These are phyloP conservation scores for Bipolaris sorokiniana DNA, from an alignment of 2,329 filamentous ascomycete species.

Conservation along the genomic window DNA sequence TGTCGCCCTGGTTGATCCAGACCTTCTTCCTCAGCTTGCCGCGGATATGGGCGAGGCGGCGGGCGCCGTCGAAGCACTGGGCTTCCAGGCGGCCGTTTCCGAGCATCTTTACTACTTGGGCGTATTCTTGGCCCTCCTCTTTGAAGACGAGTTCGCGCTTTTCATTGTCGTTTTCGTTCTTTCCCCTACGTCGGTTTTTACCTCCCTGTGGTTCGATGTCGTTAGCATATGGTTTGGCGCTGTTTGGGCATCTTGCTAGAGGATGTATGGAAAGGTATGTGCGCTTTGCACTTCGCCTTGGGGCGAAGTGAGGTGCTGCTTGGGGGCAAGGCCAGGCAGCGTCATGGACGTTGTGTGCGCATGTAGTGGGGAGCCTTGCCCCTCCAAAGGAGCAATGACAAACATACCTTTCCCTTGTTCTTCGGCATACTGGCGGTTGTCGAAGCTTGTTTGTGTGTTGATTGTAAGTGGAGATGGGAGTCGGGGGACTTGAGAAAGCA, in stretches of 20 bases:
- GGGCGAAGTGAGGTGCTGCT: background rate
- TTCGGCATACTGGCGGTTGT: slow-evolving; percentile 77
- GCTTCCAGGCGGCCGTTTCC: slow-evolving; percentile 94
- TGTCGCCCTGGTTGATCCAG: slow-evolving; percentile 92
- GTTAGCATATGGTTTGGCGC: slow-evolving; percentile 22
- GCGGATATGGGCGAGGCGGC: slow-evolving; percentile 82
- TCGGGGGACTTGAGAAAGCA: slow-evolving; percentile 5
- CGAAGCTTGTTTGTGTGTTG: slow-evolving; percentile 14
- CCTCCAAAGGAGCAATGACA: slow-evolving; percentile 8
- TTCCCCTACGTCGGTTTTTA: slow-evolving; percentile 97
- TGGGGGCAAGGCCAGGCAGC: slow-evolving; percentile 22
- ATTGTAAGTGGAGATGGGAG: slow-evolving; percentile 8
- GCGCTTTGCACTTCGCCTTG: background rate
- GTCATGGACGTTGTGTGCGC: slow-evolving; percentile 14
- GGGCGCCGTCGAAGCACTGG: slow-evolving; percentile 92
- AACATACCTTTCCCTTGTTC: slow-evolving; percentile 95
- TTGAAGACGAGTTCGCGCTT: slow-evolving; percentile 99
- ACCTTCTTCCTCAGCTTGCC: slow-evolving; percentile 99
- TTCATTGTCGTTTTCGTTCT: slow-evolving; percentile 96
- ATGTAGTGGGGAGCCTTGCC: slow-evolving; percentile 25
- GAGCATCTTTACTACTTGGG: slow-evolving; percentile 93
- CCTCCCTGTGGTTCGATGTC: slow-evolving; percentile 69
- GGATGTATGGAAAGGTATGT: background rate
- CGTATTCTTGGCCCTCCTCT: slow-evolving; percentile 93
- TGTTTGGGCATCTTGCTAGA: background rate